Base-by-base conservation (phyloP, 2,329 filamentous ascomycete genomes). In the Hypoxylon sp. region DNA sequence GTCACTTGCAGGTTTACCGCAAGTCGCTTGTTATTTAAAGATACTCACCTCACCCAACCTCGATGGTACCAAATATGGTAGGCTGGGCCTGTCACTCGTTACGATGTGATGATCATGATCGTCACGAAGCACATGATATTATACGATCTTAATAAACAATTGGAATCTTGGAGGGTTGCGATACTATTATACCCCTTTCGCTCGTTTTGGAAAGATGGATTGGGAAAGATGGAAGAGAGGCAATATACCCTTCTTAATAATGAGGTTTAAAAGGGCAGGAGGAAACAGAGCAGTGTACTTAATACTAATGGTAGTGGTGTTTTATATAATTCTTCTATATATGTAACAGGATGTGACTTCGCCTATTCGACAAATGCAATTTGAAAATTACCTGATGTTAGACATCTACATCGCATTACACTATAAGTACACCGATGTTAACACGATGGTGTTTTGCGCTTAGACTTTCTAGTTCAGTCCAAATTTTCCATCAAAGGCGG, bases 31-130 rank as follows among this genome's bases (percentile, higher is more conserved):
- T 38, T 30, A 38, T 46, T 34, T 46, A 4, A 9, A n/a, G 32
- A 53, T 28, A 49, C 45, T 49, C 43, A 11, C 11, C 43, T 50
- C 28, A 46, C 64, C 61, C 55, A 53, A 53, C 57, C 63, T 65
- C 17, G 53, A 43, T 61, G 43, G 57, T 56, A 46, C 43, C 48
- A 62, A 55, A 43, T 57, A 53, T 62, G 61, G 60, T 65, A 65
- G 64, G 64, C 65, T 65, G 61, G 65, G 59, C 64, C 68, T 70
- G 65, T 65, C 68, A 21, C 61, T 70, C 68, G 19, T 70, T 68
- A 67, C 23, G 60, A 65, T 50, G 36, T 55, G 52, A 68, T 57
- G 65, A 64, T 50, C 28, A 63, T 21, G 23, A 43, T 41, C 23
- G 23, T 61, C 50, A 61, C 63, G 55, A 49, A 48, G 28, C 28